Base-by-base conservation (phyloP, 2,329 filamentous ascomycete species). In the Elsinoe necatrix region DNA sequence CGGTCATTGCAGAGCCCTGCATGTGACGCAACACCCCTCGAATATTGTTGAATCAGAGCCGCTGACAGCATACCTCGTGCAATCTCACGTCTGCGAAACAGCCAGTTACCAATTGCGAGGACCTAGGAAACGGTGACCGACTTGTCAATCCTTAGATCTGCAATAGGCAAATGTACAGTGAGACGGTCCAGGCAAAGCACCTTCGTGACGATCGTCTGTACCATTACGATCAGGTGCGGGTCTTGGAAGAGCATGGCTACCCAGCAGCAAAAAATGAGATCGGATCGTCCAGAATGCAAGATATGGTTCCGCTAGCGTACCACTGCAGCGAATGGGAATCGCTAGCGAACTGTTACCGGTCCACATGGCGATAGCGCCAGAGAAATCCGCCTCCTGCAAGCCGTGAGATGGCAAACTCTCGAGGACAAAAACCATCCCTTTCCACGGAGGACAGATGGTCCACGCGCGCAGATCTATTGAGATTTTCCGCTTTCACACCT, bases 291-390 rank as follows among this genome's bases (percentile, higher is more conserved):
- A 12, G 34, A 4, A 52, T 37, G 48, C 48, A 39, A 52, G 48
- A 52, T 52, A 52, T 20, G 18, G 48, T 52, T 52, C 29, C 20
- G 48, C 48, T 39, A 25, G 48, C 34, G 48, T 39, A 52, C 29
- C 48, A 52, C 1, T 20, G 3, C n/a, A 39, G 31, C 48, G 16
- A 52, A 52, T 52, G 31, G 48, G 48, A 52, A 52, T 18, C 11
- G 48, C 29, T 52, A 52, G 48, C 48, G 48, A 37, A 25, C 29
- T 35, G 45, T 14, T 25, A 2, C 14, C n/a, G 45, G 12, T 43
- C 41, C 41, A 43, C 41, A 43, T 43, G 41, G 21, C 41, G 41
- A 6, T 8, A 5, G 14, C 14, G 31, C 48, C 16, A 52, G 31
- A 39, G 31, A n/a, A 20, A 23, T 23, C 34, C 31, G 45, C 34